Conservation (phyloP, 1,139 yeast species). For the Keqinozyma sinolaborantium region DNA sequence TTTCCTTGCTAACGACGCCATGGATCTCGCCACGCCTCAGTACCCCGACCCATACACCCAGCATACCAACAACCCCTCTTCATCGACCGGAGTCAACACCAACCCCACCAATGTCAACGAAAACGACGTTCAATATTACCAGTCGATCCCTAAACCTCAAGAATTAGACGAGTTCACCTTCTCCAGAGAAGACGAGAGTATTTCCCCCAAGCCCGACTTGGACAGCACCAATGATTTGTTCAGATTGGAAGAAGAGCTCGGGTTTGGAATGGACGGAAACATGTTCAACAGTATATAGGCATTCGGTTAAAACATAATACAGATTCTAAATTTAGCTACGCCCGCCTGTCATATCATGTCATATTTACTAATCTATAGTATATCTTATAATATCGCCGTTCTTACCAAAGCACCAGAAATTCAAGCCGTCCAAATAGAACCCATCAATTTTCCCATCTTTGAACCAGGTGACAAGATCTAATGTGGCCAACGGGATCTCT, state of each 20-base stretch:
- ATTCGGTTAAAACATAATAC: too few species aligned
- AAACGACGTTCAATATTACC: constrained; percentile 26
- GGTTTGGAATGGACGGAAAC: constrained; percentile 46
- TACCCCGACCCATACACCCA: constrained; percentile 7
- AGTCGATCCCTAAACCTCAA: constrained; percentile 45
- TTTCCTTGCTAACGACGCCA: constrained; percentile 8
- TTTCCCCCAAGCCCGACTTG: constrained; percentile 1
- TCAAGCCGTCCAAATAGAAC: constrained; percentile 30
- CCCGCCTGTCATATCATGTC: background rate
- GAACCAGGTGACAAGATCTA: constrained; percentile 32
- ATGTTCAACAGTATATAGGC: constrained; percentile 16
- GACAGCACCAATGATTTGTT: constrained; percentile 25
- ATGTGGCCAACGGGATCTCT: constrained; percentile 30
- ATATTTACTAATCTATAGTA: constrained; percentile 7
- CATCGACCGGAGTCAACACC: constrained; percentile 30
- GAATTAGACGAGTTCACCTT: constrained; percentile 41
- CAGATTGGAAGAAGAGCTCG: constrained; percentile 43
- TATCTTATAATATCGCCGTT: constrained; percentile 50
- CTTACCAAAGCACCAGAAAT: constrained; percentile 50
- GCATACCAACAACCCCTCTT: constrained; percentile 9
- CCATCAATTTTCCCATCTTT: constrained; percentile 45
- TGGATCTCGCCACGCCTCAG: constrained; percentile 15
- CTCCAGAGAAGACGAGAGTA: constrained; percentile 11
- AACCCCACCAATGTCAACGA: constrained; percentile 21
- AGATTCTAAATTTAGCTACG: too few species aligned